Conservation (phyloP, 2,329 filamentous ascomycete genomes). For the Leptographium wingfieldii region DNA sequence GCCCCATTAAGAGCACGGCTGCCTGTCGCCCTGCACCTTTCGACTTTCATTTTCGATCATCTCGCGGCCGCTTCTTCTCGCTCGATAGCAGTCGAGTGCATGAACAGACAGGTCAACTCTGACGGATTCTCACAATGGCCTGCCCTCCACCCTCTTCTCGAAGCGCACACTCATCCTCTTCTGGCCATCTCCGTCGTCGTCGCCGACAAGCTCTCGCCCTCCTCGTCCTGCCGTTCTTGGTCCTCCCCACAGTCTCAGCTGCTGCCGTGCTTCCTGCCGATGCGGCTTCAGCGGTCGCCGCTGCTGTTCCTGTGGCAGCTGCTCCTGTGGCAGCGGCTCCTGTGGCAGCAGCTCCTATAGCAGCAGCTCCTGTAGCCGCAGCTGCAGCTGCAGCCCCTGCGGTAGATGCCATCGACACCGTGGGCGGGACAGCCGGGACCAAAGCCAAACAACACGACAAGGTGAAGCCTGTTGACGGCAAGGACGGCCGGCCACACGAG, state of each 20-base stretch:
- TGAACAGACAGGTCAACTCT: neutral
- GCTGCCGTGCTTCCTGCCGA: slow-evolving; percentile 1
- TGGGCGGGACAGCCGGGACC: slow-evolving; percentile 6
- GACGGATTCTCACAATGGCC: neutral
- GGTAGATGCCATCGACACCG: neutral
- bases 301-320: slow-evolving; percentile 1
- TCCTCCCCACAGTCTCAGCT: slow-evolving; percentile 7
- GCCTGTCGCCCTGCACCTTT: neutral
- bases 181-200: neutral
- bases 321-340: neutral
- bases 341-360: neutral
- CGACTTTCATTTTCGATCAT: neutral
- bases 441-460: slow-evolving; percentile 35
- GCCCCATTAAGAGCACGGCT: neutral
- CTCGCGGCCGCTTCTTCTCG: neutral
- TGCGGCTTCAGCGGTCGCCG: neutral
- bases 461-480: slow-evolving; percentile 81
- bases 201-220: slow-evolving; percentile 9
- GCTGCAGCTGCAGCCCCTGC: slow-evolving; percentile 1
- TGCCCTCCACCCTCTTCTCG: slow-evolving; percentile 2
- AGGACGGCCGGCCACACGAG: slow-evolving; percentile 84
- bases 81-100: neutral
- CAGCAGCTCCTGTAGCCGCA: neutral
- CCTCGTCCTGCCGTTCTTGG: slow-evolving; percentile 9
- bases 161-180: neutral